phyloP scores from a whole-genome alignment of 2,329 filamentous ascomycete genomes.

The Phoma herbarum region DNA sequence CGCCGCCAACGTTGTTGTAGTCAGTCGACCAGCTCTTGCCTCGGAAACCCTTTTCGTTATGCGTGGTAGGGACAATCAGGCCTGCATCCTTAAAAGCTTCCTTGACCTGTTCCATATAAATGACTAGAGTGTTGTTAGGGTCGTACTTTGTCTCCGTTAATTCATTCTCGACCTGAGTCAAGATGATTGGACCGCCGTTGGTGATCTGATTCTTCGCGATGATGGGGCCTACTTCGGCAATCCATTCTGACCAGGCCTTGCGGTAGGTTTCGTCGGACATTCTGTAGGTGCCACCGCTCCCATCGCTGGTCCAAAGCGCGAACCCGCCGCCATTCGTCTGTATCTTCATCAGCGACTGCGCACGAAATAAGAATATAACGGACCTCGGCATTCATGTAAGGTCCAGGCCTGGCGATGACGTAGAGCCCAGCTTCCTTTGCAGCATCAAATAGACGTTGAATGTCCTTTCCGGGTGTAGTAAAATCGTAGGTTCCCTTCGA shows the following conservation, averaged over 20 bases:
- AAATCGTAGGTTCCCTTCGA: constrained; percentile 60
- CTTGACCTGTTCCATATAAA: constrained; percentile 63
- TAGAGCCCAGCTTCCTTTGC: constrained; percentile 63
- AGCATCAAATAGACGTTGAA: constrained; percentile 61
- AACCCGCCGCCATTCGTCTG: constrained; percentile 58
- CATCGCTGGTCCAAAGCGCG: constrained; percentile 58
- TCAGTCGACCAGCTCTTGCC: constrained; percentile 63
- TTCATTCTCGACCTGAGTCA: constrained; percentile 65
- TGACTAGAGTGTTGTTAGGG: constrained; percentile 57
- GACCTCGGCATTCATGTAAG: constrained; percentile 62
- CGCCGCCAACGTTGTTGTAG: constrained; percentile 64
- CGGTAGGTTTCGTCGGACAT: constrained; percentile 58
- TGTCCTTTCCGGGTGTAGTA: constrained; percentile 59
- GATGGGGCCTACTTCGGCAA: constrained; percentile 56
- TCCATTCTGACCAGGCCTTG: constrained; percentile 59
- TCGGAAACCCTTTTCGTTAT: constrained; percentile 63
- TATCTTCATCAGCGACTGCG: background rate
- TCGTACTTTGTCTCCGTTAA: constrained; percentile 57
- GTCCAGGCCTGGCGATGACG: constrained; percentile 61
- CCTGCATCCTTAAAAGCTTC: constrained; percentile 57
- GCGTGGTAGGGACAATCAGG: constrained; percentile 59
- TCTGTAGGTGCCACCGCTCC: constrained; percentile 55
- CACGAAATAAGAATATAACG: background rate
- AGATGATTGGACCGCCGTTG: constrained; percentile 60
- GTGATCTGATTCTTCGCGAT: constrained; percentile 62